A percentile compares a stretch with the other conserved stretches of the same genome.
Conservation (phyloP, 495 filamentous ascomycete species). For the Trichoderma virens region DNA sequence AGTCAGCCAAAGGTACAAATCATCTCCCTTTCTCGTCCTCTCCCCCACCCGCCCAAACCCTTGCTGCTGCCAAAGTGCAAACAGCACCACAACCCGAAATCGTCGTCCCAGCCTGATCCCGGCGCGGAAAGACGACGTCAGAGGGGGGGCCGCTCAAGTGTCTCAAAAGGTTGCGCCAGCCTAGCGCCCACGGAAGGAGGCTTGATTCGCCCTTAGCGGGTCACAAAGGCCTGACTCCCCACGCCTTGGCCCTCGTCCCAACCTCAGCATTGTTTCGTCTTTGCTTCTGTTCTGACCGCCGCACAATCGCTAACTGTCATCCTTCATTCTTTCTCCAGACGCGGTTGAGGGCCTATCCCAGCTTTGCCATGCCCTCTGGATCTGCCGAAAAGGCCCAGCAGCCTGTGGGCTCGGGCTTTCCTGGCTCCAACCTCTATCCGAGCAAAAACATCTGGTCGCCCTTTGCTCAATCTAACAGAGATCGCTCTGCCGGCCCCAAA, state of each 20-base stretch:
- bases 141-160: conserved; percentile 4
- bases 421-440: conserved; percentile 2
- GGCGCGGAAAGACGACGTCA: background rate
- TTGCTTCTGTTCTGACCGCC: background rate
- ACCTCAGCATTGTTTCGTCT: conserved; percentile 9
- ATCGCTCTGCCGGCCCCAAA: conserved; percentile 26
- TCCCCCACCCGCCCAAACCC: no score
- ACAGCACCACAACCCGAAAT: background rate
- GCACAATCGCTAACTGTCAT: conserved; percentile 10
- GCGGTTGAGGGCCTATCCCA: background rate
- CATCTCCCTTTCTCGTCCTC: no score
- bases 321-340: background rate
- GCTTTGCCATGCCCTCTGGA: conserved; percentile 10
- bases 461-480: background rate
- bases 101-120: background rate
- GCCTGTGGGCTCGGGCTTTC: conserved; percentile 8
- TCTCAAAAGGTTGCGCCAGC: conserved; percentile 8
- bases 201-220: conserved; percentile 9
- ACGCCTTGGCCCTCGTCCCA: conserved; percentile 7
- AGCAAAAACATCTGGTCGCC: conserved; percentile 2
- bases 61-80: conserved; percentile 7
- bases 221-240: conserved; percentile 9
- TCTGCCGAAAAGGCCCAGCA: conserved; percentile 6
- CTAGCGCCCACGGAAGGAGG: conserved; percentile 5
- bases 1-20: conserved; percentile 7